A percentile compares a stretch with the other conserved stretches of the same genome.
phyloP scores from a whole-genome alignment of 2,329 filamentous ascomycete species.

The Aureobasidium sp. region DNA sequence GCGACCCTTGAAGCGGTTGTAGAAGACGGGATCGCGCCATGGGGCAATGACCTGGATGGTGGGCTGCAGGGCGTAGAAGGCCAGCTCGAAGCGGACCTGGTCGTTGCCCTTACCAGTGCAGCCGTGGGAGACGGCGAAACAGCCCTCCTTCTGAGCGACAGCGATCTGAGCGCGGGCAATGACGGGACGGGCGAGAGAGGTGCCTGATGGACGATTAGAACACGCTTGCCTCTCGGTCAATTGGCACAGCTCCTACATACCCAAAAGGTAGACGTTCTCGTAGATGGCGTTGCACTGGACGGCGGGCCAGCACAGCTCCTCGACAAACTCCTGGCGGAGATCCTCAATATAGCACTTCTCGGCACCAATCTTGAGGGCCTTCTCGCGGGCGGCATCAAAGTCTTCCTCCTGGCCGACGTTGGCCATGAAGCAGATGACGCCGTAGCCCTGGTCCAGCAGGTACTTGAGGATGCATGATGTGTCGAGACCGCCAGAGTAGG shows the following conservation, averaged over 20 bases:
- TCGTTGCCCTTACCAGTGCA: conserved; percentile 61
- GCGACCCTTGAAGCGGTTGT: conserved; percentile 63
- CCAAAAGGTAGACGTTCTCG: conserved; percentile 53
- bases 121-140: conserved; percentile 41
- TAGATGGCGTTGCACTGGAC: conserved; percentile 51
- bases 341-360: conserved; percentile 57
- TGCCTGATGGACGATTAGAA: conserved; percentile 17
- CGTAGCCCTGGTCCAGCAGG: conserved; percentile 47
- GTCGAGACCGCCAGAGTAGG: conserved; percentile 51
- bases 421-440: conserved; percentile 63
- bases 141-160: conserved; percentile 57
- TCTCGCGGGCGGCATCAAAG: conserved; percentile 64
- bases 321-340: conserved; percentile 65
- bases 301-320: conserved; percentile 72
- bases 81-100: conserved; percentile 59
- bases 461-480: conserved; percentile 51
- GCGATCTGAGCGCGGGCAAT: conserved; percentile 62
- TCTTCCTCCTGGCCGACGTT: conserved; percentile 60
- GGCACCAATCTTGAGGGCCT: conserved; percentile 64
- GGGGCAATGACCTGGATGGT: conserved; percentile 67
- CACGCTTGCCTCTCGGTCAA: conserved; percentile 21
- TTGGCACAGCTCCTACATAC: conserved; percentile 21
- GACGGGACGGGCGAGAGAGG: conserved; percentile 58
- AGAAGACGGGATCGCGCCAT: conserved; percentile 65
- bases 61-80: conserved; percentile 56